These are phyloP conservation scores for Aspergillus mulundensis DNA, from an alignment of 495 filamentous ascomycete species.

Conservation along the genomic window DNA sequence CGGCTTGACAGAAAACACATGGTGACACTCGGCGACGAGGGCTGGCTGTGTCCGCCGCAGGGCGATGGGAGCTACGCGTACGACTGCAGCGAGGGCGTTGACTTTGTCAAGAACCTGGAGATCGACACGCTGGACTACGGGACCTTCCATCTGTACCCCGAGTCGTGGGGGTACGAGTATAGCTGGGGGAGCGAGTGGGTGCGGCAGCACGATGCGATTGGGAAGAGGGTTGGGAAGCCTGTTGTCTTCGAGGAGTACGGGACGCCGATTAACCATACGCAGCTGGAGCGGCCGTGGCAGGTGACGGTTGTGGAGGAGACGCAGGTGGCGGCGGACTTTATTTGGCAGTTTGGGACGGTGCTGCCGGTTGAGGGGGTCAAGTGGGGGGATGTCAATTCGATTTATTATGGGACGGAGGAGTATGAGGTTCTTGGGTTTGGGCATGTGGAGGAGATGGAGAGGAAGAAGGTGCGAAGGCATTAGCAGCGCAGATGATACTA, in stretches of 20 bases:
- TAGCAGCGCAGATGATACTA: too few relatives aligned
- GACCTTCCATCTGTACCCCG: conserved; percentile 13
- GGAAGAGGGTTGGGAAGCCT: conserved; percentile 55
- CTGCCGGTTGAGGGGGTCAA: background rate
- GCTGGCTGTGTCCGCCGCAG: conserved; percentile 1
- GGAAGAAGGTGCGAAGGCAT: background rate
- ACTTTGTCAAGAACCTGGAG: conserved; percentile 57
- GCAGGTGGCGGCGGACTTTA: conserved; percentile 3
- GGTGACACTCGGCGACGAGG: conserved; percentile 61
- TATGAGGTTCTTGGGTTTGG: conserved; percentile 3
- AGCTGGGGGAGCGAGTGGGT: conserved; percentile 56
- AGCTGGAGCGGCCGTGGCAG: conserved; percentile 9
- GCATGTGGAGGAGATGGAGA: conserved; percentile 4
- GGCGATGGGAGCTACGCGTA: conserved; percentile 48
- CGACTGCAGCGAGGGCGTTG: conserved; percentile 52
- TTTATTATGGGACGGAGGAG: conserved; percentile 11
- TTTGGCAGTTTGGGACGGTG: conserved; percentile 9
- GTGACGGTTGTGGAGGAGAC: conserved; percentile 4
- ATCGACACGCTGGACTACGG: conserved; percentile 62
- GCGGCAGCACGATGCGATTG: conserved; percentile 52
- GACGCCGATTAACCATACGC: conserved; percentile 3
- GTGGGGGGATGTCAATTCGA: conserved; percentile 8
- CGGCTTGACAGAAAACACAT: conserved; percentile 59
- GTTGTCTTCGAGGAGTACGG: conserved; percentile 69
- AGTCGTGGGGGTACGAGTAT: conserved; percentile 11